Conservation (phyloP, 2,329 filamentous ascomycete species). For the Aspergillus piperis region DNA sequence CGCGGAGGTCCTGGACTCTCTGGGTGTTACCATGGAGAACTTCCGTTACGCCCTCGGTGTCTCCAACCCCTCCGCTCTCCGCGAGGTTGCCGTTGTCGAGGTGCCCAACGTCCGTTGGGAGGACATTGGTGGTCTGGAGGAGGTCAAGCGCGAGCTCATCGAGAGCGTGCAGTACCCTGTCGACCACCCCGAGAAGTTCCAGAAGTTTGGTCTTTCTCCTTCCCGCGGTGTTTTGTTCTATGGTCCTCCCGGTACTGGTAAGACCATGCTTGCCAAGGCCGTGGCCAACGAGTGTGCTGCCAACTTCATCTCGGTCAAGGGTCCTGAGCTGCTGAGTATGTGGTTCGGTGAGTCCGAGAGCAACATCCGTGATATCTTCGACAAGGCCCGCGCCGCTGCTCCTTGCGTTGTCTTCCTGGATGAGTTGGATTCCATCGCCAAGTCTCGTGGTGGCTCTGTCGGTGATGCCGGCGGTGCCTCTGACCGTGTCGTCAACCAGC, state of each 20-base stretch:
- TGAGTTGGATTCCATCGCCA: conserved; percentile 97
- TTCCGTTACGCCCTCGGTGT: conserved; percentile 98
- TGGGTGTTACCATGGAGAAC: conserved; percentile 99
- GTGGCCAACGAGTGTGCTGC: conserved; percentile 98
- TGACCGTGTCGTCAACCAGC: conserved; percentile 99
- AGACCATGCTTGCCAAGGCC: conserved; percentile 98
- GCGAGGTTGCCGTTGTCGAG: conserved; percentile 98
- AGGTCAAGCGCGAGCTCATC: conserved; percentile 98
- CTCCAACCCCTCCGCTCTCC: conserved; percentile 96
- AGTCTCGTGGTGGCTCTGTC: conserved; percentile 94
- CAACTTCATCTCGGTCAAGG: conserved; percentile 99
- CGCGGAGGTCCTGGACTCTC: conserved; percentile 94
- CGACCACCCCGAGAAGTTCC: conserved; percentile 99
- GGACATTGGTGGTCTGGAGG: conserved; percentile 97
- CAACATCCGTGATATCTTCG: conserved; percentile 99
- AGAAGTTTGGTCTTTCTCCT: conserved; percentile 98
- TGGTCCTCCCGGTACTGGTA: conserved; percentile 98
- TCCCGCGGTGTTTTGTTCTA: conserved; percentile 99
- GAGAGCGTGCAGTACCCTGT: conserved; percentile 99
- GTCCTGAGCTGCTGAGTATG: conserved; percentile 97
- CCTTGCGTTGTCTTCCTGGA: conserved; percentile 99
- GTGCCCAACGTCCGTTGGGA: conserved; percentile 99
- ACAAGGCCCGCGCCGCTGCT: conserved; percentile 97
- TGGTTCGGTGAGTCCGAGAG: conserved; percentile 99
- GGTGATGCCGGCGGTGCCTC: conserved; percentile 97